phyloP scores from a whole-genome alignment of 1,284 basidiomycete species.

The Vanrija sp. region DNA sequence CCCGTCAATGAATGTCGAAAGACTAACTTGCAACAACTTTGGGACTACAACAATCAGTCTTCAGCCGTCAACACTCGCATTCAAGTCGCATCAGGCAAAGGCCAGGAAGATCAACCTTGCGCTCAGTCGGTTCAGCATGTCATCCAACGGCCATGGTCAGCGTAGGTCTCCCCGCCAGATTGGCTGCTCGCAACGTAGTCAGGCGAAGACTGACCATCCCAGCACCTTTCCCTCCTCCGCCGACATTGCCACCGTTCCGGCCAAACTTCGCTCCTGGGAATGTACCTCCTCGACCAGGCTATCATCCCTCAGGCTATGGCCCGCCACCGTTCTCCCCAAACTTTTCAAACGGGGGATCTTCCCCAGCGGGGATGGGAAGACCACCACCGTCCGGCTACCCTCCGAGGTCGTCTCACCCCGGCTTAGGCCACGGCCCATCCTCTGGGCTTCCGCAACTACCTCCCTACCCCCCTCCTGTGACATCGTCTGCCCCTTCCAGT shows the following conservation, averaged over 20 bases:
- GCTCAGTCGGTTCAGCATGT: too few species aligned
- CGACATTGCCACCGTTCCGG: slow-evolving; percentile 28
- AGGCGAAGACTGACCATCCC: not conserved
- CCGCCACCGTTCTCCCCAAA: slow-evolving; percentile 20
- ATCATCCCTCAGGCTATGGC: not conserved
- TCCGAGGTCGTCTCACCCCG: not conserved
- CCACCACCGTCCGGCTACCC: not conserved
- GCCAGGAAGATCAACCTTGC: too few species aligned
- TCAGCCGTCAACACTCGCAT: too few species aligned
- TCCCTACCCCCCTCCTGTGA: not conserved
- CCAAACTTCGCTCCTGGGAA: slow-evolving; percentile 29
- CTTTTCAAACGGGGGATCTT: not conserved
- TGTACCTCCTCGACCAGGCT: not conserved
- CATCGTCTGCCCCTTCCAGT: slow-evolving; percentile 8
- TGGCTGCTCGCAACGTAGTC: too few species aligned
- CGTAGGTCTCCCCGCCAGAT: too few species aligned
- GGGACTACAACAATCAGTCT: too few species aligned
- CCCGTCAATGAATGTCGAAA: too few species aligned
- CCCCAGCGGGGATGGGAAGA: slow-evolving; percentile 1
- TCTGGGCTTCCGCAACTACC: slow-evolving; percentile 2
- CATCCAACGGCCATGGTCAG: too few species aligned
- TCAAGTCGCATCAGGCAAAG: too few species aligned
- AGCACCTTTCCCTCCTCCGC: slow-evolving; percentile 7
- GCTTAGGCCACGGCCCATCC: not conserved
- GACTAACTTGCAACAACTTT: too few species aligned